Evolutionary conservation across 495 filamentous ascomycete genomes (phyloP), one percentile per base, ranked within the genome.

Genomic region (Trichoderma virens): DNA sequence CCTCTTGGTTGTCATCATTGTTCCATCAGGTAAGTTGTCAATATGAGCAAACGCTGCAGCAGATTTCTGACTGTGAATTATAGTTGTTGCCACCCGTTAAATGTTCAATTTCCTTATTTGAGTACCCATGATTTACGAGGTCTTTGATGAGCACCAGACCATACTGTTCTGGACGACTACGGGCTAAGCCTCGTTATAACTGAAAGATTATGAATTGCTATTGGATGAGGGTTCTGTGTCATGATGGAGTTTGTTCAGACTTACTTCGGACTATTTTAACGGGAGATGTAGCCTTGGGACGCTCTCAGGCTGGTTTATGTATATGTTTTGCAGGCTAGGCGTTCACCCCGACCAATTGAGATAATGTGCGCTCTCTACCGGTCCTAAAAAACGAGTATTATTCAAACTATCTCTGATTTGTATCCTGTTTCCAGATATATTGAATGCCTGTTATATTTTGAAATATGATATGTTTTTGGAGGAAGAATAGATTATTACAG

Each of bases 1-100:
- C 62, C 78, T 98, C 67, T 82, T 98, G 64, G 78, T 96, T 63
- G 85, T 98, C 72, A 97, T 98, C 72, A 92, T 97, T 70, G 88
- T 97, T 64, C 92, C 91, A 60, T 80, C 87, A 66, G 90, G 93
- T 94, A 85, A 68, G 82, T 73, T 65, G 0, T 27, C 30, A 5
- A 32, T 2, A 5, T 18, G 2, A 62, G 5, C 38, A 11, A 39
- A 38, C 13, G 8, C 6, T 23, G 2, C 16, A 38, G 59, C 59
- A 27, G 16, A 31, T 31, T 35, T 13, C 59, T 61, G n/a, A 34
- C 31, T 2, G 8, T 3, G 30, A 35, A n/a, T n/a, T 51, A 2
- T 38, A 76, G 74, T 75, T 63, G 67, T 75, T 66, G 68, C 71
- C 43, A 75, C 73, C 34, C 68, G 54, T n/a, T 60, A 69, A n/a